Conservation (phyloP, 768 basidiomycete species). For the Macrolepiota albuminosa region DNA sequence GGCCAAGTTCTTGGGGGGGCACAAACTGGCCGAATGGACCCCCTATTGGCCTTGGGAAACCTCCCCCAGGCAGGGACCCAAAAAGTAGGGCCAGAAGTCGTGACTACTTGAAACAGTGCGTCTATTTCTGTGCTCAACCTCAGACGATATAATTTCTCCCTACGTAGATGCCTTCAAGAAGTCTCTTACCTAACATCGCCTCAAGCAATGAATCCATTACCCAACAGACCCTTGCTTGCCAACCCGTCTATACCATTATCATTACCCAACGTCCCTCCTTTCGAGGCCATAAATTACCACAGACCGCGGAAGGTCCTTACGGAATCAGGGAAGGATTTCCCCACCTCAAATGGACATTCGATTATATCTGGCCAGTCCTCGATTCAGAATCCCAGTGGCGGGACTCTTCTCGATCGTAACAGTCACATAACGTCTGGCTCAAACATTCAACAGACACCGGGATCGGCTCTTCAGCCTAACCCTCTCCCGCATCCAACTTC, state of each 20-base stretch:
- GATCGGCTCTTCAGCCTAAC: slow-evolving; percentile 24
- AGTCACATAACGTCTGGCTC: slow-evolving; percentile 39
- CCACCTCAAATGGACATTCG: slow-evolving; percentile 57
- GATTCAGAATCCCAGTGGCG: slow-evolving; percentile 40
- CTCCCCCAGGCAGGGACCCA: slow-evolving; percentile 83
- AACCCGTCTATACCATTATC: slow-evolving; percentile 61
- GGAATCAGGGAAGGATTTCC: slow-evolving; percentile 69
- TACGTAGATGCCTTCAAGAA: slow-evolving; percentile 86
- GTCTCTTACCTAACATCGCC: slow-evolving; percentile 96
- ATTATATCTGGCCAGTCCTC: slow-evolving; percentile 48
- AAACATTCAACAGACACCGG: slow-evolving; percentile 27
- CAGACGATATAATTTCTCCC: slow-evolving; percentile 9
- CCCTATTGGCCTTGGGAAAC: slow-evolving; percentile 54
- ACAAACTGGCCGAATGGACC: slow-evolving; percentile 45
- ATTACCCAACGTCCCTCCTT: slow-evolving; percentile 67
- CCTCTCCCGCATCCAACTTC: slow-evolving; percentile 28
- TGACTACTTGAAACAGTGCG: slow-evolving; percentile 96
- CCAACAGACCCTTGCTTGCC: slow-evolving; percentile 74
- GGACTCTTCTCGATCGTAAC: slow-evolving; percentile 47
- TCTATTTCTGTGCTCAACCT: slow-evolving; percentile 14
- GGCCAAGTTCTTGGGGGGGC: slow-evolving; percentile 55
- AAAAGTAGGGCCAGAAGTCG: slow-evolving; percentile 91
- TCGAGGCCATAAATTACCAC: slow-evolving; percentile 70
- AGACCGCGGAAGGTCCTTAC: slow-evolving; percentile 79
- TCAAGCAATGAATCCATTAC: slow-evolving; percentile 95